Base-by-base conservation (phyloP, 2,329 filamentous ascomycete genomes). In the Scopulariopsis brevicaulis region DNA sequence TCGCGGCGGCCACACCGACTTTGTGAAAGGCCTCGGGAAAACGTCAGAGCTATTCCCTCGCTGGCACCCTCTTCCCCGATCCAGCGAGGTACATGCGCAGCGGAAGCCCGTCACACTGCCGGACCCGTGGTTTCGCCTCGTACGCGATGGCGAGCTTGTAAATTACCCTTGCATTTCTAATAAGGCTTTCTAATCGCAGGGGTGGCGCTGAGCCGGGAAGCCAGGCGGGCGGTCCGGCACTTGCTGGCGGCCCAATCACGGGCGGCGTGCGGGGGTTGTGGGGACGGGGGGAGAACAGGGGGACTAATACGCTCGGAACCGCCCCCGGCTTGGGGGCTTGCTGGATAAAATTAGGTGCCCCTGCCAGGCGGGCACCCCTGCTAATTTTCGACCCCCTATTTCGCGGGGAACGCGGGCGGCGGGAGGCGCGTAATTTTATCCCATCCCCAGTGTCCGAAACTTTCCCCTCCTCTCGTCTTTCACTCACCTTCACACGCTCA, bases 61-160 rank as follows among this genome's bases (percentile, higher is more conserved):
- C 60, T 59, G 28, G 8, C 28, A 32, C 28, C 65, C 61, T 65
- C 43, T 34, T 54, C 25, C 55, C 56, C 35, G 22, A 52, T 58
- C 56, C 6, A 58, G 56, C 56, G 22, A 58, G 34, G 51, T 58
- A 54, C 56, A 58, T 57, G 24, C 14, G 34, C 34, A 25, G 43
- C 25, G n/a, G 4, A 4, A 25, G 3, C 2, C 15, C 22, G n/a
- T 15, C 24, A 56, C 51, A 56, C 24, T n/a, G n/a, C n/a, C n/a
- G 20, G 6, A 28, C 11, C 25, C 37, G 18, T 56, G 54, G 54
- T 50, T 11, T 10, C 40, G n/a, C 25, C 8, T 32, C 5, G 18
- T 24, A 51, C 48, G n/a, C 35, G 7, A 40, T 14, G 12, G 51
- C 18, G 18, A 32, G 53, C 32, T 54, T 54, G 25, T 32, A 54